Conservation (phyloP, 345 rosid genomes). For the Clarkia xantiana region DNA sequence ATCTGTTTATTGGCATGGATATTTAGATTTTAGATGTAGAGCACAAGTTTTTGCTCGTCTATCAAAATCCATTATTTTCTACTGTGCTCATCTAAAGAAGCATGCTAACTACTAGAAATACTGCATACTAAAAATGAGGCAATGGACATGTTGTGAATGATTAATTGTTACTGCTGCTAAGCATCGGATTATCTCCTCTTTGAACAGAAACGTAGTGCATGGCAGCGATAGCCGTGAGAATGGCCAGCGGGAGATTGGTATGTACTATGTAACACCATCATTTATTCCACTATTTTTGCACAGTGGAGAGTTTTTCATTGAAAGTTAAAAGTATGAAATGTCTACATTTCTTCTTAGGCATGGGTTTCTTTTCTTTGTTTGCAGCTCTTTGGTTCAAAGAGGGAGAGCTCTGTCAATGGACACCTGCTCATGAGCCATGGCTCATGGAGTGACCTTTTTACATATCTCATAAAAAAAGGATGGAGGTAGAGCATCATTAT, state of each 20-base stretch:
- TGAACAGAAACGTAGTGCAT: conserved; percentile 78
- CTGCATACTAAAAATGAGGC: too few species aligned
- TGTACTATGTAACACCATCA: too few species aligned
- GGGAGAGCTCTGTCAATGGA: conserved; percentile 72
- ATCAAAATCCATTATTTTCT: neutral
- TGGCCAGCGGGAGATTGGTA: conserved; percentile 86
- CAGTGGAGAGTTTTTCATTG: neutral
- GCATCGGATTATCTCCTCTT: conserved; percentile 5
- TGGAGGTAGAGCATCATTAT: neutral
- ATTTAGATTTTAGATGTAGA: too few species aligned
- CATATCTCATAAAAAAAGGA: neutral
- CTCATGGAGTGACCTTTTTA: conserved; percentile 35
- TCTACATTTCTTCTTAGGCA: neutral
- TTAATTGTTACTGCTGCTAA: too few species aligned
- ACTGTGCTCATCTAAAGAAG: neutral
- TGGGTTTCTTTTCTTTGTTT: conserved; percentile 6
- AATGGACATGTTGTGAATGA: too few species aligned
- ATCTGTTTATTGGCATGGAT: too few species aligned
- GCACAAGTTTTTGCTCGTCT: too few species aligned
- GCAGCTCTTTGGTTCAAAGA: conserved; percentile 87
- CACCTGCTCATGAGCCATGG: conserved; percentile 70
- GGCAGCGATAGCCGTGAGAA: conserved; percentile 98
- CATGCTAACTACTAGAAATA: too few species aligned
- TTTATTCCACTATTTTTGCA: neutral
- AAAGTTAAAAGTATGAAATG: neutral